Percentiles rank a stretch among this genome's conserved stretches.
These are phyloP conservation scores for Coemansia sp. DNA, from an alignment of 371 early-diverging fungal genomes.

Conservation along the genomic window DNA sequence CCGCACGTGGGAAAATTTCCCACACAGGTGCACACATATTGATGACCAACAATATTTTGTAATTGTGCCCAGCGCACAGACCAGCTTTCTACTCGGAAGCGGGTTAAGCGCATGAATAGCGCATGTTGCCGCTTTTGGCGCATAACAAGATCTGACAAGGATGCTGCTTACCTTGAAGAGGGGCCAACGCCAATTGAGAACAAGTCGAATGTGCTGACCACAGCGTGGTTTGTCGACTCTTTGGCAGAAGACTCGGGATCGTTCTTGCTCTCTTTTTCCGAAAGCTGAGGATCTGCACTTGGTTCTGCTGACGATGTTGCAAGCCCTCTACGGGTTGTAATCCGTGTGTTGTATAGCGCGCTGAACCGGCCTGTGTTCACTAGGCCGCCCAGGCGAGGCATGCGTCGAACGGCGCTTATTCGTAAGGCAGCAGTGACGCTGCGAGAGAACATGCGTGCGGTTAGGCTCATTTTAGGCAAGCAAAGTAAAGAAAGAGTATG, in stretches of 20 bases:
- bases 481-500: background rate
- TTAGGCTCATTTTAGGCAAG: constrained; percentile 1
- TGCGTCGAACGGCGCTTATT: background rate
- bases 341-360: background rate
- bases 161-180: constrained; percentile 63
- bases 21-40: background rate
- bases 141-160: background rate
- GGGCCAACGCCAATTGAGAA: constrained; percentile 96
- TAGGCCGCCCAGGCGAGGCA: background rate
- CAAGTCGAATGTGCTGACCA: constrained; percentile 91
- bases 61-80: background rate
- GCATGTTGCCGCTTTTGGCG: background rate
- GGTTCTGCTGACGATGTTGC: constrained; percentile 30
- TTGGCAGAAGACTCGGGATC: constrained; percentile 23
- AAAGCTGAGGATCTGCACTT: constrained; percentile 33
- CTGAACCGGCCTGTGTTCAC: background rate
- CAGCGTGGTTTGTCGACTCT: constrained; percentile 68
- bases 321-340: constrained; percentile 6
- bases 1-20: background rate
- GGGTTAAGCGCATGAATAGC: background rate
- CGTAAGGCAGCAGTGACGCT: constrained; percentile 10
- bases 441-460: constrained; percentile 13
- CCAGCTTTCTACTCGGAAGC: background rate
- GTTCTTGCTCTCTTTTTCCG: constrained; percentile 7
- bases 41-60: background rate